Base-by-base conservation (phyloP, 441 rosid species). In the Geranium incanum region DNA sequence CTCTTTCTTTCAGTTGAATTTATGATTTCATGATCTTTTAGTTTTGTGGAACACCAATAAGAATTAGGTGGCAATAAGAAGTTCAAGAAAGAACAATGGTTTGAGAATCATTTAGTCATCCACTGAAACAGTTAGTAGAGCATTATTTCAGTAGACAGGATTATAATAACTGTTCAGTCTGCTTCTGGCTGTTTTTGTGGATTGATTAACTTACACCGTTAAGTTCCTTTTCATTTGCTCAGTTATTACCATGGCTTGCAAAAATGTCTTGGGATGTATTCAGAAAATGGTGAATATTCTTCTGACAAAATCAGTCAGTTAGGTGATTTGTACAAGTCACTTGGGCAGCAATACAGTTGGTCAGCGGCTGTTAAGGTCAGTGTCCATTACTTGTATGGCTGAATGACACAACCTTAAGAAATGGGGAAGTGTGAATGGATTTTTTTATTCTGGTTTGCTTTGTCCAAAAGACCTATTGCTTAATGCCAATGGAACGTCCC, bases 311-410 rank as follows among this genome's bases (percentile, higher is more conserved):
- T 86, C 76, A 91, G 88, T 80, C 85, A 80, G 79, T 78, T 93
- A 81, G 88, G 84, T 82, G 80, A 85, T 71, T 81, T 93, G 75
- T 91, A 96, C 89, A 85, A 86, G 77, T 91, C 94, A 19, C 88
- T 93, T 68, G 82, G 81, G 64, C 82, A 82, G 82, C 85, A 91
- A 74, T 93, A 86, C 82, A 80, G 87, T 72, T 80, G 94, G 94
- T 93, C 99, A 77, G 90, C 97, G 71, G 98, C 99, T 81, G 97
- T 90, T 73, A 96, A 96, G 98, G 99, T 96, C 67, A 63, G 67
- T 63, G 67, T 28, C 67, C 37, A 28, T 63, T 37, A 19, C 11
- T 23, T 63, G 36, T 63, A 23, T 23, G 67, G 16, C 13, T 63
- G 36, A 63, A 28, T 63, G 67, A 63, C 13, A 12, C 28, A 37